Base-by-base conservation (phyloP, 306 rosid genomes). In the Lagenaria siceraria region DNA sequence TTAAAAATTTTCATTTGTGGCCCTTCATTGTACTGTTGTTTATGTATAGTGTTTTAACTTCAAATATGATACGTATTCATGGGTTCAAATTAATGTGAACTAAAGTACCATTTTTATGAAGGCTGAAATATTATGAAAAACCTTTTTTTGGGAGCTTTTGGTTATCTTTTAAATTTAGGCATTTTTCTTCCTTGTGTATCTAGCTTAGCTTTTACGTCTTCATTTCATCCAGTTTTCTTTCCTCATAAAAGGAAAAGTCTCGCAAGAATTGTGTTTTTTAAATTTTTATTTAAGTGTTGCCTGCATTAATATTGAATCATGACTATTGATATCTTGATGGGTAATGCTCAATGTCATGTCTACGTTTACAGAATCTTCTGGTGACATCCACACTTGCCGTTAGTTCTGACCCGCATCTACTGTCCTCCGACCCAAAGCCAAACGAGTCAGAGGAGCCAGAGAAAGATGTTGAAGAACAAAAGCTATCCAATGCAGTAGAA, bases 351-450 rank as follows among this genome's bases (percentile, higher is more conserved):
- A 15, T 80, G 31, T 62, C 12, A 19, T 13, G 13, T 65, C 36
- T 43, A 78, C 78, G 51, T 77, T 52, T 88, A 88, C 58, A 95
- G 99, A 95, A 90, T 84, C 85, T 95, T 63, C 85, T 85, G 80
- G 99, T 92, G 87, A 95, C 99, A 19, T 89, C 97, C 49, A 90
- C 88, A 51, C 82, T 95, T 78, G 74, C 85, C 54, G 78, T 86
- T 78, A 80, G 87, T 69, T 59, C 83, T 14, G 97, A 88, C 61
- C 86, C 90, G 36, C 74, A 79, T 68, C 85, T 86, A 9, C 90
- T 83, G 81, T 56, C 89, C 46, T 46, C 78, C 3, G 15, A 76
- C 62, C 83, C 82, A 75, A 85, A 84, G 68, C 78, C 85, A 21
- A 85, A 51, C 35, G 89, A 73, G 77, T 73, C 7, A 25, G 77